phyloP scores from a whole-genome alignment of 176 grass and related monocot genomes.

The Tillandsia leiboldiana region DNA sequence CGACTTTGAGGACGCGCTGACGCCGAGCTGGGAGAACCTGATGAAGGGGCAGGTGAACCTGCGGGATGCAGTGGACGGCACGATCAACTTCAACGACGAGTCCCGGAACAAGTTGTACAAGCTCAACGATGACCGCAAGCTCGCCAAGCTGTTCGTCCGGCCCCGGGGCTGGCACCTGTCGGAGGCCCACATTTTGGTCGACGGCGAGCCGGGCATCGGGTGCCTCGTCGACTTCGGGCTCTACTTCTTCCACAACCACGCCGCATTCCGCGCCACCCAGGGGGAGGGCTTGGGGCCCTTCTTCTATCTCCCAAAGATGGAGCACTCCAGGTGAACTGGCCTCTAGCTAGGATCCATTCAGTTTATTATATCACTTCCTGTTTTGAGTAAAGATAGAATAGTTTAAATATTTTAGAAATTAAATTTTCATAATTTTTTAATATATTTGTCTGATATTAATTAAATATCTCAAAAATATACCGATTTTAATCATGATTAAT shows the following conservation, averaged over 20 bases:
- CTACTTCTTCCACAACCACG: constrained; percentile 97
- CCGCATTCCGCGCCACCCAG: constrained; percentile 45
- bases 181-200: constrained; percentile 73
- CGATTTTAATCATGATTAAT: too few relatives aligned
- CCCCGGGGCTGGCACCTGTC: constrained; percentile 88
- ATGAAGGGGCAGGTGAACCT: constrained; percentile 86
- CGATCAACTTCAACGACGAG: constrained; percentile 51
- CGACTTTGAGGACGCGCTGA: constrained; percentile 89
- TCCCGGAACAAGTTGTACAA: constrained; percentile 47
- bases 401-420: too few relatives aligned
- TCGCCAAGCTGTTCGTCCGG: constrained; percentile 74
- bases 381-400: too few relatives aligned
- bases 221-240: constrained; percentile 89
- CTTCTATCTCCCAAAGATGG: constrained; percentile 99
- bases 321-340: constrained; percentile 77
- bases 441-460: too few relatives aligned
- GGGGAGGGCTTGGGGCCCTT: constrained; percentile 64
- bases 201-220: constrained; percentile 65
- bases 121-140: constrained; percentile 18
- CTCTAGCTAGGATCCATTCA: too few relatives aligned
- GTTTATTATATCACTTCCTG: too few relatives aligned
- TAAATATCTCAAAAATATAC: too few relatives aligned
- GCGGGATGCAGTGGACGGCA: constrained; percentile 61
- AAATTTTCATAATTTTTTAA: too few relatives aligned
- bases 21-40: constrained; percentile 97